Percentiles rank a stretch among this genome's conserved stretches.
Conservation (phyloP, 2,329 filamentous ascomycete genomes). For the Purpureocillium takamizusanense region DNA sequence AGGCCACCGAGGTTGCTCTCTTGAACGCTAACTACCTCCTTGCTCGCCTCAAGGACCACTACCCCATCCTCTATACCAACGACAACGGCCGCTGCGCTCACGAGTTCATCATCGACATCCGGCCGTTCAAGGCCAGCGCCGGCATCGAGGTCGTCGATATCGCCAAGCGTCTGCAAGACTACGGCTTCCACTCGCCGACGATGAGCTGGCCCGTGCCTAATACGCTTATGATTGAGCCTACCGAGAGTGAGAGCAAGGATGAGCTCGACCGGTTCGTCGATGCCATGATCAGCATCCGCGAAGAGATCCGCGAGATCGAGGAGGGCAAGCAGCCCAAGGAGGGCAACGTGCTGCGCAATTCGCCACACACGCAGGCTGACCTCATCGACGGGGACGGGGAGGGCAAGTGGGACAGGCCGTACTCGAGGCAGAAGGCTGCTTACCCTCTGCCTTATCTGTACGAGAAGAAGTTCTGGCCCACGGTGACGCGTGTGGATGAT, state of each 20-base stretch:
- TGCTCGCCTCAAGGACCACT: conserved; percentile 75
- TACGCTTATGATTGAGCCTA: conserved; percentile 97
- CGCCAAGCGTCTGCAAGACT: conserved; percentile 93
- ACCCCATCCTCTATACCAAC: conserved; percentile 91
- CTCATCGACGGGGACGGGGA: conserved; percentile 52
- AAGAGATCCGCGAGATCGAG: conserved; percentile 78
- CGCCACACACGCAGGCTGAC: conserved; percentile 79
- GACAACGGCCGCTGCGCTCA: conserved; percentile 80
- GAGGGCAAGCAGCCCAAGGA: conserved; percentile 65
- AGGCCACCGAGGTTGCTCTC: conserved; percentile 86
- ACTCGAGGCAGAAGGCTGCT: conserved; percentile 72
- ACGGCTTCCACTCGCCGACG: conserved; percentile 93
- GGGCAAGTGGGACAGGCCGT: conserved; percentile 69
- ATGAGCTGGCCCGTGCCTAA: conserved; percentile 96
- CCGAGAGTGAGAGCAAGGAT: conserved; percentile 83
- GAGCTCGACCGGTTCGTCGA: conserved; percentile 93
- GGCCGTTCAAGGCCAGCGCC: conserved; percentile 72
- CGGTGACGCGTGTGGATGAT: conserved; percentile 79
- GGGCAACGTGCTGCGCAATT: conserved; percentile 79
- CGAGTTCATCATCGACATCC: conserved; percentile 91
- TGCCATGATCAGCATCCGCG: conserved; percentile 75
- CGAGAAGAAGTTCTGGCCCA: conserved; percentile 98
- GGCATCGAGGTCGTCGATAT: conserved; percentile 90
- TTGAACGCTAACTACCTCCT: conserved; percentile 97
- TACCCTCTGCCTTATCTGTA: conserved; percentile 75